Base-by-base conservation (phyloP, 306 rosid genomes). In the Prunus mongolica region DNA sequence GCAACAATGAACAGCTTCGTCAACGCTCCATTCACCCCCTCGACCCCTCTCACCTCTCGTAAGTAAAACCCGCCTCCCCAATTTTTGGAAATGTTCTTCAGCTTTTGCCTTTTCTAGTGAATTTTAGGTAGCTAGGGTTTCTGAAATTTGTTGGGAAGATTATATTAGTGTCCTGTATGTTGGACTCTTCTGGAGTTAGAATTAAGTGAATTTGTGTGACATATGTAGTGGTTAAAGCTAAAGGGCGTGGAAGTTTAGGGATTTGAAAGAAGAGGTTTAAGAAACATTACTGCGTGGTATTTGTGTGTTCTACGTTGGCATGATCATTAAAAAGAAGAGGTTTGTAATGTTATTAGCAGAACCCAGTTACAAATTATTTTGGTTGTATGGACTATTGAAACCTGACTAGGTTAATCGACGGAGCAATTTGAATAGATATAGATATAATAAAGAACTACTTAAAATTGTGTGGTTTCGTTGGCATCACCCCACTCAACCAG, bases 21-120 rank as follows among this genome's bases (percentile, higher is more conserved):
- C 78, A 89, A 85, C 98, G 96, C 46, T 92, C 98, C 24, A 83
- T 88, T 77, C 97, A 95, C 79, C 98, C 98, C 0, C 98, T 95
- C 14, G 97, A 90, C 63, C 74, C 75, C 54, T 87, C 96, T 77
- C 91, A 92, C 11, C 96, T 94, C 76, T 79, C 91, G 96, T 91
- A 76, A 67, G 79, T 10, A 6, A 45, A 62, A 13, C n/a, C 44
- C 27, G 3, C 28, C 63, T 47, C 25, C 22, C 24, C 65, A 52
- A 32, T 54, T 30, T 62, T 71, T 30, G 4, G 12, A 13, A 46
- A n/a, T 45, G 20, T 27, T 20, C 65, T n/a, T 72, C 65, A 10
- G 24, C 6, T 55, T 15, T 74, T 34, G 15, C 9, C 12, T 69
- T 65, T 66, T 54, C 24, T 6, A 8, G 27, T 72, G 14, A 34